Evolutionary conservation across 2,329 filamentous ascomycete genomes (phyloP).

Genomic region (Thelonectria rubi): DNA sequence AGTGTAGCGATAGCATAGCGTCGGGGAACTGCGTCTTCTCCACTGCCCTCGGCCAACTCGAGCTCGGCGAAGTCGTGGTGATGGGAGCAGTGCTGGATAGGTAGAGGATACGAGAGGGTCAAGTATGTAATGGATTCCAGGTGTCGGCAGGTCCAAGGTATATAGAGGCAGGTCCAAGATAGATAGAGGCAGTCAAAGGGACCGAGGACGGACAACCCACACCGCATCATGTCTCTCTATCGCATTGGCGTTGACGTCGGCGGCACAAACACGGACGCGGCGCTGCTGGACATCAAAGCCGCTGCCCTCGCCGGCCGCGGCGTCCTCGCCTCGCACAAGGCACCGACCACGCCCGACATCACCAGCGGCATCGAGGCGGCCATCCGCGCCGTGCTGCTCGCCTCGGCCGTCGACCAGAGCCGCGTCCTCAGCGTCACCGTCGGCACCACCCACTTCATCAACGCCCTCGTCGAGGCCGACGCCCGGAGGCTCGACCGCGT

Average conservation of each 20-base stretch:
- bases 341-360: conserved; percentile 59
- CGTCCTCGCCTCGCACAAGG: conserved; percentile 58
- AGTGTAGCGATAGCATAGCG: conserved; percentile 4
- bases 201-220: too few species aligned
- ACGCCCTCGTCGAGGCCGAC: conserved; percentile 58
- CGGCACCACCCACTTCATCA: conserved; percentile 61
- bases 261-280: conserved; percentile 55
- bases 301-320: conserved; percentile 48
- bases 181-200: too few species aligned
- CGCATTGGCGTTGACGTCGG: conserved; percentile 56
- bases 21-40: conserved; percentile 9
- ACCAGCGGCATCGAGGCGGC: conserved; percentile 58
- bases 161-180: background rate
- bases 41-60: conserved; percentile 19
- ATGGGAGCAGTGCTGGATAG: too few species aligned
- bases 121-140: background rate
- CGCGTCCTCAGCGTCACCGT: conserved; percentile 59
- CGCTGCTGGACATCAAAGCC: conserved; percentile 54
- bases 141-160: background rate
- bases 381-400: conserved; percentile 53
- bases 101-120: background rate
- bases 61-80: too few species aligned
- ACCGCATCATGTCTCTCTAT: conserved; percentile 48
- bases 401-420: conserved; percentile 48
- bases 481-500: conserved; percentile 53